A percentile compares a stretch with the other conserved stretches of the same genome.
phyloP scores from a whole-genome alignment of 1,284 basidiomycete species.

The Puccinia horiana region DNA sequence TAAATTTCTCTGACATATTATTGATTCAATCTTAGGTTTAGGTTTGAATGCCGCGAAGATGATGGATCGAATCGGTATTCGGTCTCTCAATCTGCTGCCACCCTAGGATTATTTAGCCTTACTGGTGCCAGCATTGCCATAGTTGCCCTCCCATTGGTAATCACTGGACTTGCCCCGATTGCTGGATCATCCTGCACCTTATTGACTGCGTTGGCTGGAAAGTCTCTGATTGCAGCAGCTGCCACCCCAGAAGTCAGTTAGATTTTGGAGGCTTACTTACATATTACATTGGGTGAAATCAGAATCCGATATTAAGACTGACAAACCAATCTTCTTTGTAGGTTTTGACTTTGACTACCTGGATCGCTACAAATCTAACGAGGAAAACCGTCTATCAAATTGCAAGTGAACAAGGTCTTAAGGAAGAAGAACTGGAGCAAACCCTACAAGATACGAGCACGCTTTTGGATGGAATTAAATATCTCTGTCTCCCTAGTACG shows the following conservation, averaged over 20 bases:
- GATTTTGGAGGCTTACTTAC: not conserved
- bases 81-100: conserved; percentile 27
- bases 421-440: conserved; percentile 34
- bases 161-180: conserved; percentile 28
- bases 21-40: conserved; percentile 15
- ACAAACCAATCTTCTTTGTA: not conserved
- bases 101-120: conserved; percentile 34
- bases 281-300: not conserved
- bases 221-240: conserved; percentile 25
- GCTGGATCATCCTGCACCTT: conserved; percentile 32
- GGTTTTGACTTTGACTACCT: conserved; percentile 37
- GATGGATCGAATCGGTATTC: conserved; percentile 34
- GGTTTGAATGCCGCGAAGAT: conserved; percentile 38
- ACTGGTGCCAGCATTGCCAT: conserved; percentile 39
- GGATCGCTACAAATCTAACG: conserved; percentile 32
- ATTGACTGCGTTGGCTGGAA: conserved; percentile 23
- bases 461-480: conserved; percentile 32
- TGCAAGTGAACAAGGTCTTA: conserved; percentile 38
- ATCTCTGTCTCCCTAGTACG: conserved; percentile 7
- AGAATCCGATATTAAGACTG: too few species aligned
- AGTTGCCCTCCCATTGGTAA: conserved; percentile 34
- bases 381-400: conserved; percentile 33
- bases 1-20: not conserved
- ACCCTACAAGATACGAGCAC: conserved; percentile 27
- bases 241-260: conserved; percentile 29